Conservation (phyloP, 176 grass and related monocot genomes). For the Avena atlantica region DNA sequence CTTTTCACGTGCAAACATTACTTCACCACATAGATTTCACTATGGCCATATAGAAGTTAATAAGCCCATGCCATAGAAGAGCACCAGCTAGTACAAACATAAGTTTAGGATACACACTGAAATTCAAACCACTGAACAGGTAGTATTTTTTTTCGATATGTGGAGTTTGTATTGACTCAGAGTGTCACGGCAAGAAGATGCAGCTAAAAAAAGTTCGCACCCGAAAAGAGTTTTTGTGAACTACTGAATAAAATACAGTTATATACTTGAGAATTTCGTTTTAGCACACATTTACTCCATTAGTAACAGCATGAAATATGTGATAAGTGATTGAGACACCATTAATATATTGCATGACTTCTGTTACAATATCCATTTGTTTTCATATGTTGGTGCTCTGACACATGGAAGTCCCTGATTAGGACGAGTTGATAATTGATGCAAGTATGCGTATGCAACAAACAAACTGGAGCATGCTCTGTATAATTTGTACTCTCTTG, state of each 20-base stretch:
- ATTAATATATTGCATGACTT: not conserved
- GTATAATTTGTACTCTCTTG: not conserved
- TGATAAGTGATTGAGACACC: not conserved
- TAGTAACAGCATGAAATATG: not conserved
- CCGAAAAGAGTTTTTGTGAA: not conserved
- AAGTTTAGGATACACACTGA: not conserved
- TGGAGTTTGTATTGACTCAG: not conserved
- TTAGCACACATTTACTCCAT: not conserved
- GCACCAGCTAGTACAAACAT: not conserved
- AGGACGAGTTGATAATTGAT: not conserved
- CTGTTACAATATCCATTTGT: not conserved
- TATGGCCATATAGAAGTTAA: constrained; percentile 5
- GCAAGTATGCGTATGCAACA: not conserved
- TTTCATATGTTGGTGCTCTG: not conserved
- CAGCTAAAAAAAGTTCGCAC: not conserved
- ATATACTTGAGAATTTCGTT: not conserved
- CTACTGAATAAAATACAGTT: not conserved
- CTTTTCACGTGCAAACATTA: constrained; percentile 14
- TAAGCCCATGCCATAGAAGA: not conserved
- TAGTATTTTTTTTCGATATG: not conserved
- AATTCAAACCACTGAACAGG: not conserved
- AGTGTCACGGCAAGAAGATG: not conserved
- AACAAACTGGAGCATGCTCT: not conserved
- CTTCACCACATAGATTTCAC: not conserved
- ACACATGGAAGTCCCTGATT: not conserved